Percentiles rank a stretch among this genome's conserved stretches.
phyloP scores from a whole-genome alignment of 495 filamentous ascomycete genomes.

The Tetracladium marchalianum region DNA sequence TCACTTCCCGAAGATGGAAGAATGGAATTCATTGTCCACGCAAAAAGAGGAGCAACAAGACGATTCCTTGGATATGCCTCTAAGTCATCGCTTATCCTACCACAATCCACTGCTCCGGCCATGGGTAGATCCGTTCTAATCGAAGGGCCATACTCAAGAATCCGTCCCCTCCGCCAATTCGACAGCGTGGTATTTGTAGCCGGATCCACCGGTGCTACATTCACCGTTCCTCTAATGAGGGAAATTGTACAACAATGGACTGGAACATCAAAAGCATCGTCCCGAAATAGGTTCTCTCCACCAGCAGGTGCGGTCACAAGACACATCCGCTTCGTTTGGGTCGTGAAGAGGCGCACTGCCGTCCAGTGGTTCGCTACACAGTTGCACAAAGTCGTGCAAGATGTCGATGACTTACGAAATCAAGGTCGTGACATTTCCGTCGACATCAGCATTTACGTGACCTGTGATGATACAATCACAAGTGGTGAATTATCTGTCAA shows the following conservation, averaged over 20 bases:
- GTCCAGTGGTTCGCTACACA: constrained; percentile 42
- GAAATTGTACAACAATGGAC: constrained; percentile 32
- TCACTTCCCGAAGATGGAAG: constrained; percentile 37
- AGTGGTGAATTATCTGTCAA: constrained; percentile 2
- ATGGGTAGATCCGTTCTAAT: constrained; percentile 33
- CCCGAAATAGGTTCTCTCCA: background rate
- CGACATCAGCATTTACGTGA: constrained; percentile 50
- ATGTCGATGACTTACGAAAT: constrained; percentile 22
- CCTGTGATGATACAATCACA: constrained; percentile 41
- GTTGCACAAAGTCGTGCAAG: constrained; percentile 32
- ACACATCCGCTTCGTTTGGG: constrained; percentile 51
- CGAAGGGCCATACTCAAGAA: constrained; percentile 44
- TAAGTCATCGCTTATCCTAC: constrained; percentile 4
- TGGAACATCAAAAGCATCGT: background rate
- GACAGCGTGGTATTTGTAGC: constrained; percentile 49
- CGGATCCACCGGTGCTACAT: constrained; percentile 47
- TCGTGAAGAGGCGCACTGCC: constrained; percentile 48
- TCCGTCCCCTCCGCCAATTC: constrained; percentile 45
- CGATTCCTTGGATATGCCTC: constrained; percentile 33
- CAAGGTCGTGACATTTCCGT: constrained; percentile 29
- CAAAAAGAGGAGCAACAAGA: constrained; percentile 61
- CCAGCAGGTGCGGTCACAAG: constrained; percentile 35
- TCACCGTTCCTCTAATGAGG: constrained; percentile 44
- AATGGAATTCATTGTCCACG: constrained; percentile 63
- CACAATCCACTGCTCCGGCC: background rate